Conservation (phyloP, 2,329 filamentous ascomycete genomes). For the Penicillium sp. region DNA sequence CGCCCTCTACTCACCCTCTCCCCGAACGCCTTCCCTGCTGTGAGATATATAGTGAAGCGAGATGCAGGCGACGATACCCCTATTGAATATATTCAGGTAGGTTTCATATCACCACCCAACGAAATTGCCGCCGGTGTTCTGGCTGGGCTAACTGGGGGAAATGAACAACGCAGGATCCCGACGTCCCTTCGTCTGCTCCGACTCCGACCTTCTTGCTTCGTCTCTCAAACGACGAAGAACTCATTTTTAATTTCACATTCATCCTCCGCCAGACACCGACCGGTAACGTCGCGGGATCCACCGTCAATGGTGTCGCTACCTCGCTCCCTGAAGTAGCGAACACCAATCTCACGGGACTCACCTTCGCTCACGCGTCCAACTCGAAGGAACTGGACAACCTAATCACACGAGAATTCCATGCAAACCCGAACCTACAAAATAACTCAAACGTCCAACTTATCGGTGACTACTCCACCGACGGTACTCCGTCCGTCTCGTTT, state of each 20-base stretch:
- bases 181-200: constrained; percentile 54
- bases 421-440: constrained; percentile 95
- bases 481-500: constrained; percentile 83
- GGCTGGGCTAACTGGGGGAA: constrained; percentile 5
- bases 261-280: constrained; percentile 65
- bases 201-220: constrained; percentile 80
- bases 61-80: constrained; percentile 73
- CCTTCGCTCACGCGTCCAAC: constrained; percentile 87
- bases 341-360: constrained; percentile 83
- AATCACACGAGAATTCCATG: constrained; percentile 92
- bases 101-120: too few species aligned
- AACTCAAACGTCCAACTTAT: constrained; percentile 94
- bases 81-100: constrained; percentile 93
- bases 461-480: constrained; percentile 85
- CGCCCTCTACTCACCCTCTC: constrained; percentile 76
- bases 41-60: constrained; percentile 73
- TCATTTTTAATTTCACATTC: constrained; percentile 92
- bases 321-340: constrained; percentile 60
- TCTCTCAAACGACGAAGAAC: constrained; percentile 86
- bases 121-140: too few species aligned
- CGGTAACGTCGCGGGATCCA: constrained; percentile 55
- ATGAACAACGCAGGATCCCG: constrained; percentile 69
- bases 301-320: constrained; percentile 56
- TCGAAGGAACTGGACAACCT: constrained; percentile 88
- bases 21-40: constrained; percentile 87